Conservation (phyloP, 2,329 filamentous ascomycete species). For the Cercospora zeae-maydis region DNA sequence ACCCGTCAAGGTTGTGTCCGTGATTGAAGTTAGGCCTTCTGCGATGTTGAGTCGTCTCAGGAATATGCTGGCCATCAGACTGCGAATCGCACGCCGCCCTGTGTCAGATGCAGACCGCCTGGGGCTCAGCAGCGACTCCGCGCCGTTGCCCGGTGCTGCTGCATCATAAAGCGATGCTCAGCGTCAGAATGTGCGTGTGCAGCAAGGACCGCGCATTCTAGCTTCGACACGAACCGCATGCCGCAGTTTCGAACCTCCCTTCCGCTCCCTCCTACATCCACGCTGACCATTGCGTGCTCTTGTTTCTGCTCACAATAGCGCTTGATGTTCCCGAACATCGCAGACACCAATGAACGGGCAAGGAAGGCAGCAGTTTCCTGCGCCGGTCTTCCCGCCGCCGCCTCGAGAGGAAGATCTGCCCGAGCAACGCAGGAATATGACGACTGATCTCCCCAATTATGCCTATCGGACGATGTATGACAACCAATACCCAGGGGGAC, state of each 20-base stretch:
- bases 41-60: conserved; percentile 7
- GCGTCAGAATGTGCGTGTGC: conserved; percentile 2
- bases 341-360: conserved; percentile 2
- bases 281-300: not conserved
- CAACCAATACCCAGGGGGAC: conserved; percentile 6
- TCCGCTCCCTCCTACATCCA: not conserved
- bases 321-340: not conserved
- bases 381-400: conserved; percentile 8
- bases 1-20: conserved; percentile 16
- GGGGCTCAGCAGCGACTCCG: conserved; percentile 7
- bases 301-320: not conserved
- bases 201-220: not conserved
- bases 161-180: conserved; percentile 2
- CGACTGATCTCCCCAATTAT: conserved; percentile 7
- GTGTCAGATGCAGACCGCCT: conserved; percentile 2
- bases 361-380: conserved; percentile 11
- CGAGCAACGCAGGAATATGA: conserved; percentile 7
- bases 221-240: not conserved
- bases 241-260: not conserved
- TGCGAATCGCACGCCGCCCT: conserved; percentile 4
- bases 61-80: conserved; percentile 6
- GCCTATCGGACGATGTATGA: conserved; percentile 15
- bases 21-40: not conserved
- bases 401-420: not conserved
- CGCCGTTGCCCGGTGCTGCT: not conserved